Evolutionary conservation across 2,329 filamentous ascomycete genomes (phyloP).

Genomic region (Eutypella sp.): DNA sequence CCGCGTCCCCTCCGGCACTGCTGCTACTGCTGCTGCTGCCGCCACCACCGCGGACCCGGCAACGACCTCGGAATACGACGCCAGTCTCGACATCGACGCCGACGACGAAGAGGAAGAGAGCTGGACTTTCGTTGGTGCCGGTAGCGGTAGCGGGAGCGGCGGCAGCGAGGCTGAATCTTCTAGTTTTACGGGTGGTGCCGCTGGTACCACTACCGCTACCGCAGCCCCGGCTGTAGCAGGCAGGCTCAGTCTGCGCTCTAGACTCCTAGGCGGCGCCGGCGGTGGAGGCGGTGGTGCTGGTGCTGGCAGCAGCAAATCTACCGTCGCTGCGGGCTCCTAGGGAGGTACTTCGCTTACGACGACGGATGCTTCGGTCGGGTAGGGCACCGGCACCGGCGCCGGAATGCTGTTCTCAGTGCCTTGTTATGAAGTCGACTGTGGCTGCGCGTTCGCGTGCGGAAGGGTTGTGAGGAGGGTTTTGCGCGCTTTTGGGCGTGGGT

Average conservation of each 20-base stretch:
- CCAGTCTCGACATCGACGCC: slow-evolving; percentile 38
- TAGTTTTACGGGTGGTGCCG: slow-evolving; percentile 20
- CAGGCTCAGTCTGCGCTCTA: slow-evolving; percentile 7
- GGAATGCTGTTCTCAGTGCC: too few species aligned
- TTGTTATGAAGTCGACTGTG: too few species aligned
- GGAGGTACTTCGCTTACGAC: slow-evolving; percentile 15
- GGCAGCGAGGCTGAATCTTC: not conserved
- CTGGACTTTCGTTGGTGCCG: slow-evolving; percentile 80
- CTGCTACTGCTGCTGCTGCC: slow-evolving; percentile 4
- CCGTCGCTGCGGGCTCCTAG: slow-evolving; percentile 15
- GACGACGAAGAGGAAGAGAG: slow-evolving; percentile 67
- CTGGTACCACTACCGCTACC: not conserved
- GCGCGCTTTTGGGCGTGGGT: too few species aligned
- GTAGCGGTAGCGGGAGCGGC: slow-evolving; percentile 36
- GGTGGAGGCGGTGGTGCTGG: not conserved
- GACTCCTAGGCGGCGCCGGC: slow-evolving; percentile 8
- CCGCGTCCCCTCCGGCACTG: slow-evolving; percentile 13
- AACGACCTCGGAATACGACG: too few species aligned
- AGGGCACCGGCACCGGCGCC: too few species aligned
- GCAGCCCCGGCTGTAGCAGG: slow-evolving; percentile 3
- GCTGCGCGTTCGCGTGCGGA: too few species aligned
- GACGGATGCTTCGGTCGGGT: too few species aligned
- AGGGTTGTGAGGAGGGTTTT: too few species aligned
- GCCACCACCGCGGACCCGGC: slow-evolving; percentile 26
- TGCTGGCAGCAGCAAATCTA: not conserved